Base-by-base conservation (phyloP, 768 basidiomycete species). In the Sutorius australiensis region DNA sequence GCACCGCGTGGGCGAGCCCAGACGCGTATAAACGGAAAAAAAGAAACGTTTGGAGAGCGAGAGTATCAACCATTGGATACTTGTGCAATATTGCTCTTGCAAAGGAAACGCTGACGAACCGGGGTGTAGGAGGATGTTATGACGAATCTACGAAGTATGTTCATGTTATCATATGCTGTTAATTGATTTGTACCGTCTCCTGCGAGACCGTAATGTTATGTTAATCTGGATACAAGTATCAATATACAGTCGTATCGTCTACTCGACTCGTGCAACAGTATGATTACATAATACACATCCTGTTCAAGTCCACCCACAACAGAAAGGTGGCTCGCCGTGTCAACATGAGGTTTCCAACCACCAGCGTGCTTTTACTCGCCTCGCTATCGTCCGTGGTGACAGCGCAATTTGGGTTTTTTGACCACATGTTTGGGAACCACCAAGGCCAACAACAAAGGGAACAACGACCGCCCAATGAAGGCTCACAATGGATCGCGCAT, bases 381-480 rank as follows among this genome's bases (percentile, higher is more conserved):
- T 65, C 57, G 10, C 38, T 67, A 14, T 56, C 70, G 14, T 69
- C 73, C 21, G 42, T 74, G 40, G 78, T 67, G 31, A 70, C 73
- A 14, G 85, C 82, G n/a, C 87, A 91, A 61, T 91, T 90, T 67
- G 77, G 81, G 42, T 87, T 89, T 69, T 92, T 92, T 62, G 82
- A 86, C 55, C 81, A 85, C 38, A 84, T 90, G 80, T 91, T 89
- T 61, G 80, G 82, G 32, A 59, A 60, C 38, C 75, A 79, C 21
- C 80, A 80, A 36, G 57, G 46, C 21, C 70, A 72, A 34, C 83
- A 85, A 12, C 81, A 84, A 48, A 27, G 34, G 24, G 78, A 80
- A 17, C 83, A 84, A 37, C 80, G 78, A 46, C 76, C 52, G 17
- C 32, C 56, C 12, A 51, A 78, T 21, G 67, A 76, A 39, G 78